Percentiles rank a stretch among this genome's conserved stretches.
Conservation (phyloP, 2,329 filamentous ascomycete species). For the Colletotrichum sidae region DNA sequence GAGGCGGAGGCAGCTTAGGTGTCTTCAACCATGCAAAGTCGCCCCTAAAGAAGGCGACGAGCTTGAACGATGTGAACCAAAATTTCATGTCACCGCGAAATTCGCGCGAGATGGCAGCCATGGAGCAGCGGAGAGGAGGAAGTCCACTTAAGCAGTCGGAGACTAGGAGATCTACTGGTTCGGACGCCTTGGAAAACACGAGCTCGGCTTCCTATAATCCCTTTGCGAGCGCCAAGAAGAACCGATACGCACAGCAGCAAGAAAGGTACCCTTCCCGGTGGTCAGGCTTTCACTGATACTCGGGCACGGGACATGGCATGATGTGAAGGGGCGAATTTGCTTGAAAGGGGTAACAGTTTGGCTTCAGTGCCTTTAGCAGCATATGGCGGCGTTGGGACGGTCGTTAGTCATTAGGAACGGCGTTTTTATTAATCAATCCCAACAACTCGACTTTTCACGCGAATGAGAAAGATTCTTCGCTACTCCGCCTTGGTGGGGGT, state of each 20-base stretch:
- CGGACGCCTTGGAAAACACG: conserved; percentile 33
- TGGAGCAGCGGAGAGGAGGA: conserved; percentile 60
- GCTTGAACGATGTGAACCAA: conserved; percentile 68
- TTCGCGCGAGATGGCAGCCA: conserved; percentile 70
- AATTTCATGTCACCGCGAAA: conserved; percentile 64
- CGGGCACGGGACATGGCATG: conserved; percentile 21
- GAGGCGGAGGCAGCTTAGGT: conserved; percentile 76
- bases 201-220: conserved; percentile 47
- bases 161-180: conserved; percentile 41
- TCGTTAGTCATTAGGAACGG: conserved; percentile 12
- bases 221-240: conserved; percentile 51
- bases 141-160: conserved; percentile 56
- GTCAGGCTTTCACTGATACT: conserved; percentile 35
- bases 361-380: conserved; percentile 20
- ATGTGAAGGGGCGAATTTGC: conserved; percentile 1
- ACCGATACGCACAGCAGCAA: conserved; percentile 45
- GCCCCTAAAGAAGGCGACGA: conserved; percentile 81
- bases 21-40: conserved; percentile 84
- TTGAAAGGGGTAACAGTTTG: not conserved
- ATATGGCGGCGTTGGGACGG: conserved; percentile 30
- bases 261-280: conserved; percentile 54
- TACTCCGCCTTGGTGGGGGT: no score
- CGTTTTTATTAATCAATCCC: conserved; percentile 12
- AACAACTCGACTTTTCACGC: no score
- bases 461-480: no score